Conservation (phyloP, 2,329 filamentous ascomycete genomes). For the Hortaea werneckii region DNA sequence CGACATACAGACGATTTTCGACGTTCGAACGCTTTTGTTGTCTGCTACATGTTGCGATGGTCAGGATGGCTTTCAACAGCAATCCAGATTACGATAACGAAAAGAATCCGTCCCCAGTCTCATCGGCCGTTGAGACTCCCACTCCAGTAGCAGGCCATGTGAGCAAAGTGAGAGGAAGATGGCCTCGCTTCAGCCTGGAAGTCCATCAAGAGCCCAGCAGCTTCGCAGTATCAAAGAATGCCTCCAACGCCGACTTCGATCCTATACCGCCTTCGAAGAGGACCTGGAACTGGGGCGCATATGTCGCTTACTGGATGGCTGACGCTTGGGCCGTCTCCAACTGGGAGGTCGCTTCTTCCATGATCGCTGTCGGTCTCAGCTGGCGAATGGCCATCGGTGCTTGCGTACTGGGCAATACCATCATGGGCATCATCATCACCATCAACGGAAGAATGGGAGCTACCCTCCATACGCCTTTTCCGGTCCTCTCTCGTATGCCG, state of each 20-base stretch:
- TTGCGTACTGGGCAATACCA: conserved; percentile 40
- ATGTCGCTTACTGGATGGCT: conserved; percentile 33
- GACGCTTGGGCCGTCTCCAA: conserved; percentile 30
- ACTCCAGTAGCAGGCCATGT: too few relatives aligned
- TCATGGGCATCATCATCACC: conserved; percentile 37
- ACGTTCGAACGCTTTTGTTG: too few relatives aligned
- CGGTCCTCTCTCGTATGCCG: conserved; percentile 8
- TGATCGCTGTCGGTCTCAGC: conserved; percentile 42
- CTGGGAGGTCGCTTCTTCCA: conserved; percentile 33
- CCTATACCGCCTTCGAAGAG: conserved; percentile 21
- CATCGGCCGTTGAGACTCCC: too few relatives aligned
- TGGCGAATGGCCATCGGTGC: conserved; percentile 48
- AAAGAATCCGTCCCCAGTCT: too few relatives aligned
- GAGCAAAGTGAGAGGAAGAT: too few relatives aligned
- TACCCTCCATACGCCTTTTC: conserved; percentile 42
- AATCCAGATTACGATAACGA: too few relatives aligned
- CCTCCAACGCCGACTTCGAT: conserved; percentile 31
- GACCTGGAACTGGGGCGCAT: conserved; percentile 29
- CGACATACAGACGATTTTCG: too few relatives aligned
- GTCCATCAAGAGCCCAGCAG: conserved; percentile 27
- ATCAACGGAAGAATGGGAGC: conserved; percentile 35
- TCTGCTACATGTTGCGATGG: too few relatives aligned
- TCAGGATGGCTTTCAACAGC: too few relatives aligned
- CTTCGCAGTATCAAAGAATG: conserved; percentile 24
- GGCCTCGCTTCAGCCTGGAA: conserved; percentile 15